A percentile compares a stretch with the other conserved stretches of the same genome.
Evolutionary conservation across 164 flowering plant species (phyloP).

Genomic region (Brasenia schreberi): DNA sequence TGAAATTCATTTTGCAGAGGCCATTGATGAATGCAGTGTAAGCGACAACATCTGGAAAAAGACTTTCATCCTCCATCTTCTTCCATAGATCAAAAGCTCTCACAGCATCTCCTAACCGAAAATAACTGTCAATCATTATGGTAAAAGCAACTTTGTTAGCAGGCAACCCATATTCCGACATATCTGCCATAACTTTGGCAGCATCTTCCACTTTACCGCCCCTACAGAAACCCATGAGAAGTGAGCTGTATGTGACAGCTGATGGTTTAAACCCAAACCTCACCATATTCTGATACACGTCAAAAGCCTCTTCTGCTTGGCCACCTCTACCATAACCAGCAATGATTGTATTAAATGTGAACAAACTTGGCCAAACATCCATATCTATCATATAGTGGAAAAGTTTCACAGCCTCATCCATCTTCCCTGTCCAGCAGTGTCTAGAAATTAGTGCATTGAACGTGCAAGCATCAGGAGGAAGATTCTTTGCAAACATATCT

Average conservation of each 20-base stretch:
- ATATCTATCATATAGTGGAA: constrained; percentile 49
- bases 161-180: constrained; percentile 53
- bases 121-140: constrained; percentile 61
- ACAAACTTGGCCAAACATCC: constrained; percentile 46
- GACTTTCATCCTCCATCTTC: constrained; percentile 44
- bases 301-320: constrained; percentile 46
- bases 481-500: constrained; percentile 24
- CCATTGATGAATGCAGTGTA: constrained; percentile 80
- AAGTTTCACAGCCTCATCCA: constrained; percentile 54
- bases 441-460: constrained; percentile 44
- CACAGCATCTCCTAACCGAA: constrained; percentile 34
- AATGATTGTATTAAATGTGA: constrained; percentile 73
- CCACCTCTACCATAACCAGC: constrained; percentile 62
- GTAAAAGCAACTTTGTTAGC: constrained; percentile 59
- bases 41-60: constrained; percentile 71
- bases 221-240: constrained; percentile 54
- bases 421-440: constrained; percentile 62
- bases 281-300: constrained; percentile 41
- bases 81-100: constrained; percentile 60
- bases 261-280: constrained; percentile 50
- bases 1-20: constrained; percentile 45
- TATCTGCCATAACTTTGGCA: constrained; percentile 35
- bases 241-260: constrained; percentile 57
- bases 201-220: constrained; percentile 58
- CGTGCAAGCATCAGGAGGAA: constrained; percentile 26